Evolutionary conservation across 2,329 filamentous ascomycete genomes (phyloP), one percentile per base, ranked within the genome.

Genomic region (Celoporthe dispersa): DNA sequence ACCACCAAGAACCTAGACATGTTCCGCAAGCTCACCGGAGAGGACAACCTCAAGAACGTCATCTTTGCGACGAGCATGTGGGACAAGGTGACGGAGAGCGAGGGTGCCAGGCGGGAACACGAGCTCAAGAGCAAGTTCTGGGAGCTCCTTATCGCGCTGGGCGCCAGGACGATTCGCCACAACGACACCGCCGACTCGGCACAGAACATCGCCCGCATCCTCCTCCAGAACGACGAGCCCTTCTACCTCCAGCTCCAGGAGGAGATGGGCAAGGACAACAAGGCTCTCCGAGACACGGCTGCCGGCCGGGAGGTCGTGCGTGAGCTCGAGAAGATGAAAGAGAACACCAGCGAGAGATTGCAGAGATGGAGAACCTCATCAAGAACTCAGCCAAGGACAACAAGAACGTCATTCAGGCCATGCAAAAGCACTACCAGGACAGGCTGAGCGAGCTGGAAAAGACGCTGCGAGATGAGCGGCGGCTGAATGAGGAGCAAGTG

Each of bases 221-320:
- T 78, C 33, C 71, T 75, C 67, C 89, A 28, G 12, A 62, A 62
- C 77, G 92, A 91, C 68, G 88, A 90, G 75, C 88, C 88, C 11
- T 81, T 92, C 66, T 92, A 91, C 77, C 84, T 88, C 64, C 84
- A 87, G 39, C 91, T 92, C 78, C 66, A 67, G 73, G 85, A 89
- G 61, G 90, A 92, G 76, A 79, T 92, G 73, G 87, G 85, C 73
- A 86, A 86, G 75, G 85, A 90, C 64, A 78, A 86, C 53, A 86
- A 84, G 75, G 85, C 84, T 65, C 84, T 90, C 28, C 81, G 82
- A 65, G 77, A 79, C 65, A 79, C 77, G 35, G 76, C 77, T 35
- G 81, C 82, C 51, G 83, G 83, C 1, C 87, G 87, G 16, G 86
- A 87, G 67, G 87, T 86, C 0, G 86, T 87, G 70, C 84, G 86